These are phyloP conservation scores for Penicillium carneum DNA, from an alignment of 2,329 filamentous ascomycete species.

Conservation along the genomic window DNA sequence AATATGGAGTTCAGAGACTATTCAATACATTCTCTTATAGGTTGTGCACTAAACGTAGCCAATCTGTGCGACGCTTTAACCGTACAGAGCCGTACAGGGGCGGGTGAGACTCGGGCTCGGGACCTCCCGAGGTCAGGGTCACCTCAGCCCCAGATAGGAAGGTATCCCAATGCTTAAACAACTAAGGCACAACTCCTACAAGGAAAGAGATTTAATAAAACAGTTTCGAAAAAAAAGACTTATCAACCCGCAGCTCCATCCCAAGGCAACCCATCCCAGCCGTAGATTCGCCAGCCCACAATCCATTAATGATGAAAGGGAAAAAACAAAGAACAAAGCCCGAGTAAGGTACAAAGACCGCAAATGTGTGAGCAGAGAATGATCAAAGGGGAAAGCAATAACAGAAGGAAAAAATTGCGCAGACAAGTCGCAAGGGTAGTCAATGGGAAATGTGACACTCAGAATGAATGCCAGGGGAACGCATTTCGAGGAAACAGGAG, in stretches of 20 bases:
- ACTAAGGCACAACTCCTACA: neutral
- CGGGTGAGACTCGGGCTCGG: neutral
- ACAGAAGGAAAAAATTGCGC: neutral
- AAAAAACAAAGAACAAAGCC: slow-evolving; percentile 23
- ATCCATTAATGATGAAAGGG: slow-evolving; percentile 38
- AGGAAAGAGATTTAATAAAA: neutral
- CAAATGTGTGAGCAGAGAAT: slow-evolving; percentile 28
- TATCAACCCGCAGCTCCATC: slow-evolving; percentile 38
- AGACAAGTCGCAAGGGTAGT: neutral
- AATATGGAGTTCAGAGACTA: no score
- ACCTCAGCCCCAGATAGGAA: neutral
- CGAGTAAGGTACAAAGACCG: slow-evolving; percentile 13
- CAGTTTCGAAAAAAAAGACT: slow-evolving; percentile 8
- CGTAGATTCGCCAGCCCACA: slow-evolving; percentile 41
- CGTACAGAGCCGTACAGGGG: no score
- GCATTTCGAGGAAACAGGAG: neutral
- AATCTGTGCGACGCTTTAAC: no score
- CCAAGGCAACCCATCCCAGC: slow-evolving; percentile 39
- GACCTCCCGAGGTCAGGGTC: no score
- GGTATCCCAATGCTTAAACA: neutral
- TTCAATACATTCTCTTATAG: no score
- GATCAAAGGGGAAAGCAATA: slow-evolving; percentile 13
- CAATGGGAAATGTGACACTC: neutral
- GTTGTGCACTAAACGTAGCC: no score
- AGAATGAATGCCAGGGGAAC: neutral